Conservation (phyloP, 2,329 filamentous ascomycete species). For the Zymoseptoria crescenta region DNA sequence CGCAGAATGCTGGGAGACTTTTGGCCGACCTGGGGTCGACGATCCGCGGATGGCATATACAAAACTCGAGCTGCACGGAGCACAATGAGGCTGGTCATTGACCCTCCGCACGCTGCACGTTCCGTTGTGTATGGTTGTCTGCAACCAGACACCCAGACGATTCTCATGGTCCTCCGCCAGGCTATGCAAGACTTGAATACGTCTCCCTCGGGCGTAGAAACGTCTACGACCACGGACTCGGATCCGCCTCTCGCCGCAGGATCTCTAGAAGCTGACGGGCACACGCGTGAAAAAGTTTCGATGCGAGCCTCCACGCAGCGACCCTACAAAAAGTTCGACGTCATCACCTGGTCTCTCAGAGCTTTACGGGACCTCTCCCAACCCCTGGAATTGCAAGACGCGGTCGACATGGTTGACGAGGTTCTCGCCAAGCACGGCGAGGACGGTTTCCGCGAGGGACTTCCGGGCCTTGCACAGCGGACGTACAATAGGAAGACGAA, state of each 20-base stretch:
- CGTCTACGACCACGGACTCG: neutral
- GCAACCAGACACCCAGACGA: constrained; percentile 15
- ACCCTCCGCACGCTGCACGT: neutral
- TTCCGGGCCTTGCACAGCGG: constrained; percentile 8
- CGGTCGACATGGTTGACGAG: neutral
- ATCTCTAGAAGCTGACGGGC: neutral
- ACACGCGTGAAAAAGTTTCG: neutral
- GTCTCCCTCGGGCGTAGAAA: neutral
- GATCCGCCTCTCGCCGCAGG: neutral
- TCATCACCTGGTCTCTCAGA: neutral
- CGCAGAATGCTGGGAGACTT: constrained; percentile 39
- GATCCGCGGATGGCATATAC: neutral
- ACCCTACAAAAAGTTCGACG: neutral
- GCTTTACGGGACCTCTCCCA: neutral
- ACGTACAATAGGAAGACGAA: neutral
- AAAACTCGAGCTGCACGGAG: neutral
- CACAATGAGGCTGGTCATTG: constrained; percentile 1
- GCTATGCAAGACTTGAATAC: constrained; percentile 13
- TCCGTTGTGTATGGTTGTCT: constrained; percentile 19
- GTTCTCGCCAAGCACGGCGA: constrained; percentile 10
- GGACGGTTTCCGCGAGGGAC: constrained; percentile 6
- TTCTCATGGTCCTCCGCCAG: constrained; percentile 18
- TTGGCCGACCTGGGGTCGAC: constrained; percentile 33
- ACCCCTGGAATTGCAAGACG: neutral
- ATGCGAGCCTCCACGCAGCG: neutral